Conservation (phyloP, 805 yeast species). For the Kuraishia ogatae region DNA sequence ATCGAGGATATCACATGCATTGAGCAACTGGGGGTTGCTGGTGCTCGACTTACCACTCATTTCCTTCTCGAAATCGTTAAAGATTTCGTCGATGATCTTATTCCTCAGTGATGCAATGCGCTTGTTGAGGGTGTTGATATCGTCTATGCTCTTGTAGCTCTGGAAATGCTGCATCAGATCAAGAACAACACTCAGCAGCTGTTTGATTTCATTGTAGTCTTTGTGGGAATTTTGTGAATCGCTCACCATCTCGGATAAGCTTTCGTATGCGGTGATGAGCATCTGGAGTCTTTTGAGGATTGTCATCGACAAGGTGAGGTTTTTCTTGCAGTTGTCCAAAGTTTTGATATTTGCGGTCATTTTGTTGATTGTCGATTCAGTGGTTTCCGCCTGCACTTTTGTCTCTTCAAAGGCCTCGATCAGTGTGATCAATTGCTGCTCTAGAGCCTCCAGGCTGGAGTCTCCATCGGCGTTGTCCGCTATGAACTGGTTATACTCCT, state of each 20-base stretch:
- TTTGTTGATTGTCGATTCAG: constrained; percentile 52
- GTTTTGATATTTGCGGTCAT: constrained; percentile 74
- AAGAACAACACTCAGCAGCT: constrained; percentile 58
- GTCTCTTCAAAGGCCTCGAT: constrained; percentile 38
- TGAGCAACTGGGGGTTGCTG: constrained; percentile 29
- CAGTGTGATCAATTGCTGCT: constrained; percentile 29
- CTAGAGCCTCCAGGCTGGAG: constrained; percentile 15
- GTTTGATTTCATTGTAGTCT: constrained; percentile 45
- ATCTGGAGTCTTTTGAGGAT: constrained; percentile 81
- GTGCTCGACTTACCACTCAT: constrained; percentile 24
- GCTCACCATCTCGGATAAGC: constrained; percentile 38
- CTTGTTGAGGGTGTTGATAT: constrained; percentile 58
- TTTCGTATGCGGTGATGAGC: constrained; percentile 67
- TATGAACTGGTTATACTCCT: constrained; percentile 21
- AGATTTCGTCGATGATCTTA: constrained; percentile 58
- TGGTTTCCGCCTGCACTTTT: constrained; percentile 36
- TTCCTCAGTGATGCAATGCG: constrained; percentile 51
- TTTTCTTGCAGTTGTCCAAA: constrained; percentile 76
- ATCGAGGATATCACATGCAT: constrained; percentile 71
- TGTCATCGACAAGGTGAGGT: constrained; percentile 78
- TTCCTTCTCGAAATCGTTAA: constrained; percentile 59
- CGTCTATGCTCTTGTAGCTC: constrained; percentile 76
- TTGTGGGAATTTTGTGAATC: constrained; percentile 16
- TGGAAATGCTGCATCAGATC: constrained; percentile 68
- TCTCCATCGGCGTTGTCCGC: constrained; percentile 12